phyloP scores from a whole-genome alignment of 768 basidiomycete species.

The Auricularia cornea region DNA sequence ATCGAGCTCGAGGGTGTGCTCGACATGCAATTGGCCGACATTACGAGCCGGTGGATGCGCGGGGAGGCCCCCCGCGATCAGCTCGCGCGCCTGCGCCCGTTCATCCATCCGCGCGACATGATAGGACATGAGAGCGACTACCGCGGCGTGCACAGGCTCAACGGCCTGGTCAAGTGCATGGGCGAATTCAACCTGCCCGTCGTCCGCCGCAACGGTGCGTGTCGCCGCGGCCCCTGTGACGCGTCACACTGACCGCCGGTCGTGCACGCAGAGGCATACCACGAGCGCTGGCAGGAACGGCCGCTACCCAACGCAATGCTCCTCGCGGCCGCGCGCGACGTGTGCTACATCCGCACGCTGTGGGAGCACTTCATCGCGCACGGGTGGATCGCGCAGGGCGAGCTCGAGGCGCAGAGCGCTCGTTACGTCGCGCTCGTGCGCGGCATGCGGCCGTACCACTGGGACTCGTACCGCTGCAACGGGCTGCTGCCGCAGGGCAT shows the following conservation, averaged over 20 bases:
- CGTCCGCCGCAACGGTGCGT: slow-evolving; percentile 20
- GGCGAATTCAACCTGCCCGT: slow-evolving; percentile 16
- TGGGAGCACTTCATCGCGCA: slow-evolving; percentile 24
- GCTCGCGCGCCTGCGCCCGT: slow-evolving; percentile 18
- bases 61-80: slow-evolving; percentile 23
- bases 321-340: slow-evolving; percentile 36
- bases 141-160: slow-evolving; percentile 24
- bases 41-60: slow-evolving; percentile 21
- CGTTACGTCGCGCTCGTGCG: slow-evolving; percentile 14
- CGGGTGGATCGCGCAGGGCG: slow-evolving; percentile 9
- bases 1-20: slow-evolving; percentile 25
- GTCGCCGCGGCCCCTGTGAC: neutral
- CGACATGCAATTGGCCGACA: slow-evolving; percentile 36
- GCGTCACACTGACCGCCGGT: slow-evolving; percentile 26
- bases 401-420: slow-evolving; percentile 10
- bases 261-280: slow-evolving; percentile 27
- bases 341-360: slow-evolving; percentile 29
- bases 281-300: slow-evolving; percentile 26
- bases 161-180: slow-evolving; percentile 30
- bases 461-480: neutral
- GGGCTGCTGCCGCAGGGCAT: neutral
- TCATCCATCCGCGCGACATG: slow-evolving; percentile 17
- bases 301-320: slow-evolving; percentile 30
- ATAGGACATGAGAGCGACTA: slow-evolving; percentile 20
- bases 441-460: neutral